A percentile compares a stretch with the other conserved stretches of the same genome.
Evolutionary conservation across 768 basidiomycete species (phyloP).

Genomic region (Macrolepiota dolichaula): DNA sequence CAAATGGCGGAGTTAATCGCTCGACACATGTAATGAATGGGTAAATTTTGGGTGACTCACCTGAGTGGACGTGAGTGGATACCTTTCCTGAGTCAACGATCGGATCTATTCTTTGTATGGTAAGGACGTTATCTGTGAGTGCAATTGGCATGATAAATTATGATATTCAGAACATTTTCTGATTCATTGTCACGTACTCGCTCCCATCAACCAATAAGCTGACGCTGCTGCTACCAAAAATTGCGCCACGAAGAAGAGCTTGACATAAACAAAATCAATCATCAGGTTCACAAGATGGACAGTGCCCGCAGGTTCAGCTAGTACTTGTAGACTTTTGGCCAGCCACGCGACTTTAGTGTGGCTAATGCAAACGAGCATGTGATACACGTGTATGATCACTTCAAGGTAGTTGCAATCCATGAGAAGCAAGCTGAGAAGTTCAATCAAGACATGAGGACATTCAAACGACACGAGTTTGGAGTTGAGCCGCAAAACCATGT

Average conservation of each 20-base stretch:
- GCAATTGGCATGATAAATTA: background rate
- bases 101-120: constrained; percentile 36
- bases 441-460: no score
- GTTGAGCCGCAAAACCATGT: no score
- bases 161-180: no score
- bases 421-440: background rate
- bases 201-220: constrained; percentile 28
- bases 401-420: background rate
- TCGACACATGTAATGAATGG: background rate
- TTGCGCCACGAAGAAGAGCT: background rate
- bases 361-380: background rate
- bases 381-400: background rate
- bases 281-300: background rate
- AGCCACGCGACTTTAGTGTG: background rate
- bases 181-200: constrained; percentile 19
- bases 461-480: no score
- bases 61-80: constrained; percentile 31
- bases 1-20: background rate
- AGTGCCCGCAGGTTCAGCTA: background rate
- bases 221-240: background rate
- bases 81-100: constrained; percentile 30
- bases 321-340: background rate
- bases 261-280: background rate
- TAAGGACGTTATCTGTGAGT: constrained; percentile 29
- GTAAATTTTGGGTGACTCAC: constrained; percentile 14